Base-by-base conservation (phyloP, 192 early-diverging fungal species). In the Coemansia sp. region DNA sequence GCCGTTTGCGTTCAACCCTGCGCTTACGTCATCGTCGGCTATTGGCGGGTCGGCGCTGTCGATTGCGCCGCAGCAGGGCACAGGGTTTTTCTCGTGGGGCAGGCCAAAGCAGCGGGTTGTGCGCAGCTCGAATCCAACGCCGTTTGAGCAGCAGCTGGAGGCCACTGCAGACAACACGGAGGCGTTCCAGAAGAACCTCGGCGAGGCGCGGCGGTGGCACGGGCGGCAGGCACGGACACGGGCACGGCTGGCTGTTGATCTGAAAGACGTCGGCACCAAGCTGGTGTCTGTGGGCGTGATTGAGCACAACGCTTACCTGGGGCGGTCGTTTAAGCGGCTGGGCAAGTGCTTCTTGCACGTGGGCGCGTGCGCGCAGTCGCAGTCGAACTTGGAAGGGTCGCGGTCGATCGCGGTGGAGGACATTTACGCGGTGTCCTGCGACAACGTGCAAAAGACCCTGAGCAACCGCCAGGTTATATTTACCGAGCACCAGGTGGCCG, bases 1-100 rank as follows among this genome's bases (percentile, higher is more conserved):
- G 49, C 75, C 76, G 23, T 82, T 82, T 79, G 71, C 68, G 4
- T 76, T 76, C 56, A 81, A 70, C 42, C 73, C 72, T 7, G 65
- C 77, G 12, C 60, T 81, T 23, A 48, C 64, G 6, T 38, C 67
- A 6, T 51, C 67, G 16, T 18, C 58, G 19, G 10, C 50, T 25
- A 35, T 65, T 11, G 51, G 54, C 27, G 58, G 57, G 22, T 48
- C 55, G 28, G 62, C 62, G 42, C 40, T 71, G 18, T 60, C 67
- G 30, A 52, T 64, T 48, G 46, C 63, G 68, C 60, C 75, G 40
- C 52, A 54, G 42, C 54, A 59, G 12, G 23, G 60, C 31, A 44
- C 63, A 42, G 60, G 76, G 19, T 64, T 71, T 44, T 71, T 71
- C 40, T 72, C 72, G 67, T 75, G 67, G 72, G 71, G 65, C 3